Base-by-base conservation (phyloP, 768 basidiomycete genomes). In the Trametes villosa region DNA sequence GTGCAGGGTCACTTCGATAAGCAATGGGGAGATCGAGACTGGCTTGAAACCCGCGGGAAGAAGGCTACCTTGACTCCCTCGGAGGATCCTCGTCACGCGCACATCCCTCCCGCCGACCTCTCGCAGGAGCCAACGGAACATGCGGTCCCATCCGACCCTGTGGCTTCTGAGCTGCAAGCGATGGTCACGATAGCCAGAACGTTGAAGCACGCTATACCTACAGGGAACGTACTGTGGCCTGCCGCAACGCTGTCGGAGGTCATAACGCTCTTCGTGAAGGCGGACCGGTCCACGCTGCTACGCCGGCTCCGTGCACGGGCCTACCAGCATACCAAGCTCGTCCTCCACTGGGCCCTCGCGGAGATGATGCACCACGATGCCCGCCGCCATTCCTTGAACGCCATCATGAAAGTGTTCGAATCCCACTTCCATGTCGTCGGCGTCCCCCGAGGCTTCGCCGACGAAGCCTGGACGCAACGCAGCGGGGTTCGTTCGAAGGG, bases 261-360 rank as follows among this genome's bases (percentile, higher is more conserved):
- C 27, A 63, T 71, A 34, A 42, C 60, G 15, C 30, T 53, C 11
- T 67, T 62, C 59, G 62, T 63, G 29, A 22, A 11, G 20, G 26
- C 29, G 88, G 34, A 87, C 86, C 61, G 90, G 83, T 68, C 87
- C 86, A n/a, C 81, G 85, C 9, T 77, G 78, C 59, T 88, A 84
- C 13, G 87, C 86, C 48, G 81, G 78, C 18, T 88, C 86, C 41
- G 81, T 78, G 24, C 84, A 84, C 36, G 86, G 85, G 20, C 77
- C 74, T 47, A 79, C 75, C 9, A 56, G 55, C 59, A 78, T 77
- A 20, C 75, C 27, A 30, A 77, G 70, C 26, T 72, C 27, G 61
- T 69, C 29, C 29, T 60, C 8, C 53, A 45, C 13, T 72, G 71
- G 71, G 60, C 64, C 17, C 61, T 68, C 34, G 74, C 67, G 3